A percentile compares a stretch with the other conserved stretches of the same genome.
Evolutionary conservation across 345 rosid genomes (phyloP).

Genomic region (Ceriops decandra): DNA sequence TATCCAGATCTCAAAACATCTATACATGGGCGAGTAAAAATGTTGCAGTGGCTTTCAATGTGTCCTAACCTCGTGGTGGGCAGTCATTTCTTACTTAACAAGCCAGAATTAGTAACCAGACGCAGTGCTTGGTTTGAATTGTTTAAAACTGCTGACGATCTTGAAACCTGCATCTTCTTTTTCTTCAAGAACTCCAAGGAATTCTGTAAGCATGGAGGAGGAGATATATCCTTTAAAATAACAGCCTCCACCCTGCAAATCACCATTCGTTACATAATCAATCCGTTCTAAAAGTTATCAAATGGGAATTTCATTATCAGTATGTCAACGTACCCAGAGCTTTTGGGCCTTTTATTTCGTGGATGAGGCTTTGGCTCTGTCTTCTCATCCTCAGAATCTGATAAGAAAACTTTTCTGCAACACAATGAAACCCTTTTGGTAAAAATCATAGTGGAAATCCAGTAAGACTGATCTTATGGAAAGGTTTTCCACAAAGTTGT

Average conservation of each 20-base stretch:
- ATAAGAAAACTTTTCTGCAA: slow-evolving; percentile 54
- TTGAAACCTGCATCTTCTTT: slow-evolving; percentile 66
- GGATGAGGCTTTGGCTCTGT: slow-evolving; percentile 25
- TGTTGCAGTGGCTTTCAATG: background rate
- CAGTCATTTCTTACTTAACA: slow-evolving; percentile 37
- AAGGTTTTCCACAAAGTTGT: too few relatives aligned
- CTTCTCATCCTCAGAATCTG: slow-evolving; percentile 62
- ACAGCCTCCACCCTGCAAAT: slow-evolving; percentile 58
- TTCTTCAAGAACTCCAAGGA: slow-evolving; percentile 79
- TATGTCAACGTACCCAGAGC: slow-evolving; percentile 52
- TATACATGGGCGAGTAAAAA: background rate
- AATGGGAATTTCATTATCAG: background rate
- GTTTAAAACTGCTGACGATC: slow-evolving; percentile 70
- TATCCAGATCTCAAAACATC: background rate
- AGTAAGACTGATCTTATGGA: too few relatives aligned
- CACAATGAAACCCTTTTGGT: background rate
- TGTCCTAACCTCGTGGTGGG: background rate
- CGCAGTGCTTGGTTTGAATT: slow-evolving; percentile 82
- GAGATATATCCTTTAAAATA: slow-evolving; percentile 64
- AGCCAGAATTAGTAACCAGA: slow-evolving; percentile 48
- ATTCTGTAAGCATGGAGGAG: slow-evolving; percentile 61
- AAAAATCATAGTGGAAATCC: background rate
- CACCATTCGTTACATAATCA: background rate
- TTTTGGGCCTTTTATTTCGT: slow-evolving; percentile 59
- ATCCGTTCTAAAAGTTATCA: background rate